Evolutionary conservation across 768 basidiomycete species (phyloP).

Genomic region (Mycena rosella): DNA sequence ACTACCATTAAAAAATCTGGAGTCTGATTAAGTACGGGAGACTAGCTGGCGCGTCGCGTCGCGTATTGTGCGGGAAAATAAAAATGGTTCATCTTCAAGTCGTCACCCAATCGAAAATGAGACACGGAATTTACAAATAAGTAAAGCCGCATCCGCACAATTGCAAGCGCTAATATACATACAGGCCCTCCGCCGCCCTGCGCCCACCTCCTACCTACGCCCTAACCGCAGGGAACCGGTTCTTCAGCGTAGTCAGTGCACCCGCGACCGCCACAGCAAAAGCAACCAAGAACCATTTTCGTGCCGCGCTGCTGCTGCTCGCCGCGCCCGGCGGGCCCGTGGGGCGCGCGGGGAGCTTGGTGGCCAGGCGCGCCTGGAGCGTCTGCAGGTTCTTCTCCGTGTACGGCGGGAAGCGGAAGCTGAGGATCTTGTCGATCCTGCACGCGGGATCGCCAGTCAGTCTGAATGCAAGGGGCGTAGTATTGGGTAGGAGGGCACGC

Average conservation of each 20-base stretch:
- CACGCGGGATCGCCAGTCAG: constrained; percentile 32
- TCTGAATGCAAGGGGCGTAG: constrained; percentile 41
- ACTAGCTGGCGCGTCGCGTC: no score
- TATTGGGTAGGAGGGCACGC: constrained; percentile 35
- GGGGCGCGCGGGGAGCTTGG: constrained; percentile 60
- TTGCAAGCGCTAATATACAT: no score
- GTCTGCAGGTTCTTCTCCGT: constrained; percentile 52
- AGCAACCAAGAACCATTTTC: constrained; percentile 63
- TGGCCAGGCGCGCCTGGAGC: constrained; percentile 40
- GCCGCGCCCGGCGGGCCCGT: constrained; percentile 52
- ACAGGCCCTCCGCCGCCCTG: no score
- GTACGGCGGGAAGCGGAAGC: constrained; percentile 75
- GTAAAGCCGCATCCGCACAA: no score
- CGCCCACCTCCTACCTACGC: not conserved
- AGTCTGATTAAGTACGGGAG: no score
- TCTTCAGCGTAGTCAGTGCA: constrained; percentile 54
- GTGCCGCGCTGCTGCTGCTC: constrained; percentile 46
- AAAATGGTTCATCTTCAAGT: no score
- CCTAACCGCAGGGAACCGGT: not conserved
- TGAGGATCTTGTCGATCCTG: constrained; percentile 64
- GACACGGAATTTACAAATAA: no score
- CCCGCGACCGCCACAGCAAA: constrained; percentile 58
- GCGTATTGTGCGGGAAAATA: no score
- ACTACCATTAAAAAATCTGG: no score
- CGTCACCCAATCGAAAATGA: no score